Percentiles rank a stretch among this genome's conserved stretches.
Conservation (phyloP, 2,329 filamentous ascomycete species). For the Neophaeococcomyces mojaviensis region DNA sequence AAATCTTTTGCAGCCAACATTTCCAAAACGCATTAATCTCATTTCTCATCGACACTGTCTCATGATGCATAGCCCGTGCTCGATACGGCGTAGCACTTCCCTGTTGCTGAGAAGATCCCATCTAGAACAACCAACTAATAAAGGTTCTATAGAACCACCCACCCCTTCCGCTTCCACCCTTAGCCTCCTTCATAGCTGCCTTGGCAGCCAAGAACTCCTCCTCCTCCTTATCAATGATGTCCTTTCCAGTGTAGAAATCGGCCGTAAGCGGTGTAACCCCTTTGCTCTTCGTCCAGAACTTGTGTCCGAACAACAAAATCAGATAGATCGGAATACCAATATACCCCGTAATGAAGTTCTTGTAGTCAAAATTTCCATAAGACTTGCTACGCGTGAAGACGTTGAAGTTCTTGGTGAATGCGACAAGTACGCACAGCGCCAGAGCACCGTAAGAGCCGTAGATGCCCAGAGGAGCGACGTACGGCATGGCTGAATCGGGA, state of each 20-base stretch:
- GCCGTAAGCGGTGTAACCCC: slow-evolving; percentile 51
- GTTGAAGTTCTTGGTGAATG: slow-evolving; percentile 74
- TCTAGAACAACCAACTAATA: slow-evolving; percentile 55
- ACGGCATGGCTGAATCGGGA: slow-evolving; percentile 50
- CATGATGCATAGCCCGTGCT: too few relatives aligned
- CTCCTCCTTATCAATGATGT: slow-evolving; percentile 65
- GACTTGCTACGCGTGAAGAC: slow-evolving; percentile 51
- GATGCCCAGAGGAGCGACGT: slow-evolving; percentile 63
- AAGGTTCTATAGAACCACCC: slow-evolving; percentile 52
- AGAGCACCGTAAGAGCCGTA: slow-evolving; percentile 62
- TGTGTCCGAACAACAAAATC: slow-evolving; percentile 61
- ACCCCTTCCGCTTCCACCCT: slow-evolving; percentile 29
- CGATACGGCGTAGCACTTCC: too few relatives aligned
- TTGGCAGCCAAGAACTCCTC: slow-evolving; percentile 57
- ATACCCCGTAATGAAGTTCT: slow-evolving; percentile 71
- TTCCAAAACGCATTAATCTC: too few relatives aligned
- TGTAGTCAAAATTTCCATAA: slow-evolving; percentile 58
- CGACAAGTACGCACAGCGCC: slow-evolving; percentile 63
- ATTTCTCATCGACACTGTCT: neutral
- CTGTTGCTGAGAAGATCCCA: neutral
- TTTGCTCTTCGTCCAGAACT: slow-evolving; percentile 48
- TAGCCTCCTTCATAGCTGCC: slow-evolving; percentile 41
- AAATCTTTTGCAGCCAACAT: too few relatives aligned
- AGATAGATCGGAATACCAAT: slow-evolving; percentile 70
- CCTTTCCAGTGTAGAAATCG: slow-evolving; percentile 67